A percentile compares a stretch with the other conserved stretches of the same genome.
phyloP scores from a whole-genome alignment of 2,329 filamentous ascomycete genomes.

The Microcyclospora tardicrescens region DNA sequence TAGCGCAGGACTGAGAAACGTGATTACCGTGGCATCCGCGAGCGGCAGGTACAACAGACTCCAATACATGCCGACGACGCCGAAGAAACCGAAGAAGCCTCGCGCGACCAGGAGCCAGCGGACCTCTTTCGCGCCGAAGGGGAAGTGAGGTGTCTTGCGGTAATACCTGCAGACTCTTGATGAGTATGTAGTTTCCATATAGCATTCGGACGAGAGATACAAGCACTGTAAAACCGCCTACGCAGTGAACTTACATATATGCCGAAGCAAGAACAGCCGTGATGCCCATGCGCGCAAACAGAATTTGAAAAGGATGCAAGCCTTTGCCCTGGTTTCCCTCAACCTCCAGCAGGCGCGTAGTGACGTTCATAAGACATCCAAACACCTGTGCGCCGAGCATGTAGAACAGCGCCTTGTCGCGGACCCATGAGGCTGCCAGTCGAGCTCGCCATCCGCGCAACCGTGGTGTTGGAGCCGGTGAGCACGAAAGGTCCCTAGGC shows the following conservation, averaged over 20 bases:
- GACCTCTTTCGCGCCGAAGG: constrained; percentile 55
- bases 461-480: neutral
- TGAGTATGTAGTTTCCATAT: no score
- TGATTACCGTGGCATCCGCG: constrained; percentile 79
- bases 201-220: no score
- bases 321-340: constrained; percentile 52
- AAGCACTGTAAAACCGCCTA: no score
- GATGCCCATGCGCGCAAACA: constrained; percentile 67
- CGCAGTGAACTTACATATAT: constrained; percentile 48
- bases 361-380: constrained; percentile 73
- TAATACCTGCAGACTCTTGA: constrained; percentile 12
- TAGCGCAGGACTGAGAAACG: constrained; percentile 69
- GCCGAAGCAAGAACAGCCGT: constrained; percentile 52
- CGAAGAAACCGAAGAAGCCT: constrained; percentile 61
- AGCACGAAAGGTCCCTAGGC: neutral
- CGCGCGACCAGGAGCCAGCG: constrained; percentile 54
- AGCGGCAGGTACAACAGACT: constrained; percentile 67
- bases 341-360: constrained; percentile 60
- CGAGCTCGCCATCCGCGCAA: constrained; percentile 10
- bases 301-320: constrained; percentile 73
- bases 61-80: constrained; percentile 65
- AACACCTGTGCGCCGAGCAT: constrained; percentile 70
- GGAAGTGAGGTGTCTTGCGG: constrained; percentile 52
- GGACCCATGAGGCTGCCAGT: constrained; percentile 39
- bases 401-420: constrained; percentile 59